Percentiles rank a stretch among this genome's conserved stretches.
Conservation (phyloP, 805 yeast genomes). For the Candida caryicola region DNA sequence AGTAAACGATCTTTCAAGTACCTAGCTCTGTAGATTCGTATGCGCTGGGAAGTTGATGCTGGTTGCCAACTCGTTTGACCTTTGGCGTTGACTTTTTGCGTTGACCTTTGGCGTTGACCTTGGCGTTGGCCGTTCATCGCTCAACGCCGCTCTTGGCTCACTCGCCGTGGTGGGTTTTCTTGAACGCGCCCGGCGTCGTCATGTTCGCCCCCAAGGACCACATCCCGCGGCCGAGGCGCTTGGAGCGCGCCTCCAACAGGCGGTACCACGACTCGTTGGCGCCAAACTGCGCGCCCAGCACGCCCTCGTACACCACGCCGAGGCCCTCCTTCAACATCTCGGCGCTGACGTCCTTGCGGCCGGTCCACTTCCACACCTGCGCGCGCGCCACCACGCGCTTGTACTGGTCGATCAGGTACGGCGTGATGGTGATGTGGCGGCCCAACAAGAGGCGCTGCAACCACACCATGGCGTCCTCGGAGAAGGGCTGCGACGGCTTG, state of each 20-base stretch:
- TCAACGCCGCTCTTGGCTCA: too few species aligned
- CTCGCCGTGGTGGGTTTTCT: constrained; percentile 27
- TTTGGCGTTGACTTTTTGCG: too few species aligned
- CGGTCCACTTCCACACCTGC: constrained; percentile 53
- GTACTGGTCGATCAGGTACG: constrained; percentile 83
- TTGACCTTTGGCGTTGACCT: too few species aligned
- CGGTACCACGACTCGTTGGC: constrained; percentile 63
- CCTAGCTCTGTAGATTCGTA: too few species aligned
- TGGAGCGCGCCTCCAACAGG: constrained; percentile 59
- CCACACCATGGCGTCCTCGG: constrained; percentile 85
- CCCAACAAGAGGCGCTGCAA: constrained; percentile 64
- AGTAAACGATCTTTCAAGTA: too few species aligned
- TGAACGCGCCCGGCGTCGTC: constrained; percentile 78
- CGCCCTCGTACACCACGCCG: constrained; percentile 86
- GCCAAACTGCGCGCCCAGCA: constrained; percentile 80
- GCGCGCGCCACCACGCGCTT: constrained; percentile 83
- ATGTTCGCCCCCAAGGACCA: constrained; percentile 58
- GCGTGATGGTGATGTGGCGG: constrained; percentile 67
- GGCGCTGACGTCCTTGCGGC: constrained; percentile 75
- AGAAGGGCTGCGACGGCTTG: constrained; percentile 82
- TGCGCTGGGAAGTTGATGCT: too few species aligned
- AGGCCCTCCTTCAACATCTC: constrained; percentile 84
- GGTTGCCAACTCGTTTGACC: too few species aligned
- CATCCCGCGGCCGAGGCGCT: constrained; percentile 55
- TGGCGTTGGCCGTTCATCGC: too few species aligned